Base-by-base conservation (phyloP, 2,329 filamentous ascomycete species). In the Emericellopsis cladophorae region DNA sequence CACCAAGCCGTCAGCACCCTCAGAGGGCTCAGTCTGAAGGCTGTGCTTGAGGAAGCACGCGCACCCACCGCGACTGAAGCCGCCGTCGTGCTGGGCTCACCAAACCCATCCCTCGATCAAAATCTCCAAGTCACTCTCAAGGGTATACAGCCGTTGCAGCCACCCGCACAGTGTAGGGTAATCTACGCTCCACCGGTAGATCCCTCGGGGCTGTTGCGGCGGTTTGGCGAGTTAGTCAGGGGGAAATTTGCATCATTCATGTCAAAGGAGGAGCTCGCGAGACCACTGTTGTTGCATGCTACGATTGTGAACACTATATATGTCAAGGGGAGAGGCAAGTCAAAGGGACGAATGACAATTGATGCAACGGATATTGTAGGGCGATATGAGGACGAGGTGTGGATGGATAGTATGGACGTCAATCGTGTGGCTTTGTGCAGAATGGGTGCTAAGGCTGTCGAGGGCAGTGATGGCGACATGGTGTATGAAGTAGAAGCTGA, bases 271-370 rank as follows among this genome's bases (percentile, higher is more conserved):
- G 60, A 64, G 22, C 26, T 29, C 9, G 26, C 26, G 26, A 65
- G 85, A 41, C 72, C 76, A 7, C 57, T 95, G 46, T 70, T 84
- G 16, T 61, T 95, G 40, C 90, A 95, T 55, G 87, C 85, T 15
- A 95, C 90, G 0, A 64, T 95, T 4, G 62, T 92, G 39, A 95
- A 95, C 57, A 93, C 88, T 0, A 75, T 88, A 12, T 93, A 95
- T 55, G 77, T 78, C 35, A 74, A 45, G 38, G 47, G 29, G 49
- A 59, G 45, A 57, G 53, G 53, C 31, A 53, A 52, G 11, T 29
- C 26, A 29, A 9, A 12, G 26, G 60, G 66, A 44, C 64, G 53
- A 49, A 42, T 71, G 48, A 66, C 61, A 16, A 55, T 81, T 49
- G 70, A 84, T 53, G 76, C 72, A 9, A 61, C 62, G 39, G 66